Conservation (phyloP, 2,329 filamentous ascomycete species). For the Calycina herbarum region DNA sequence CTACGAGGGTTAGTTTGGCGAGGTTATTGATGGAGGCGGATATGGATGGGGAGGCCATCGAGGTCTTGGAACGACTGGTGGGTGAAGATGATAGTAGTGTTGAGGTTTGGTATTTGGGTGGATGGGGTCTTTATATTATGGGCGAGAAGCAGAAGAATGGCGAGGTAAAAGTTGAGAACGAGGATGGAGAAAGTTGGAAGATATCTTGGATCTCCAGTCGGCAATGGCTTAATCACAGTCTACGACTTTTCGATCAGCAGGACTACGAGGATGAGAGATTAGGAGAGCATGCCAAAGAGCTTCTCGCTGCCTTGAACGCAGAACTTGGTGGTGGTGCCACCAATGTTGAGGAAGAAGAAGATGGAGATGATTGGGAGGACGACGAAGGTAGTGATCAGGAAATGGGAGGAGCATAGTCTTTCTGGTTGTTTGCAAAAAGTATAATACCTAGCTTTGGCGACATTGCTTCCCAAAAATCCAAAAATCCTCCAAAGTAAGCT, state of each 20-base stretch:
- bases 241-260: slow-evolving; percentile 74
- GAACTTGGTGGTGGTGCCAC: slow-evolving; percentile 64
- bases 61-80: slow-evolving; percentile 80
- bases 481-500: not conserved
- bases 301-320: slow-evolving; percentile 62
- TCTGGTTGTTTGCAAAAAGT: not conserved
- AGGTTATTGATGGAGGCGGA: slow-evolving; percentile 87
- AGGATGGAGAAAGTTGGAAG: slow-evolving; percentile 44
- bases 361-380: slow-evolving; percentile 51
- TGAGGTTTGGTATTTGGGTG: slow-evolving; percentile 95
- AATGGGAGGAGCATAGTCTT: slow-evolving; percentile 52
- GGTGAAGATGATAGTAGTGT: slow-evolving; percentile 91
- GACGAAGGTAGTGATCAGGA: slow-evolving; percentile 52
- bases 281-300: slow-evolving; percentile 71
- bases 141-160: slow-evolving; percentile 64
- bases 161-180: slow-evolving; percentile 37
- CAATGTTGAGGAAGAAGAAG: slow-evolving; percentile 53
- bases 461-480: not conserved
- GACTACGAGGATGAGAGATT: slow-evolving; percentile 85
- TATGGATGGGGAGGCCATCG: slow-evolving; percentile 80
- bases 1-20: slow-evolving; percentile 79
- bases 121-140: slow-evolving; percentile 84
- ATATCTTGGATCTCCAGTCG: slow-evolving; percentile 71
- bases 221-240: slow-evolving; percentile 78
- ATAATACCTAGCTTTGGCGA: not conserved